Evolutionary conservation across 1,284 basidiomycete genomes (phyloP), one percentile per base, ranked within the genome.

Genomic region (Nidula niveotomentosa): DNA sequence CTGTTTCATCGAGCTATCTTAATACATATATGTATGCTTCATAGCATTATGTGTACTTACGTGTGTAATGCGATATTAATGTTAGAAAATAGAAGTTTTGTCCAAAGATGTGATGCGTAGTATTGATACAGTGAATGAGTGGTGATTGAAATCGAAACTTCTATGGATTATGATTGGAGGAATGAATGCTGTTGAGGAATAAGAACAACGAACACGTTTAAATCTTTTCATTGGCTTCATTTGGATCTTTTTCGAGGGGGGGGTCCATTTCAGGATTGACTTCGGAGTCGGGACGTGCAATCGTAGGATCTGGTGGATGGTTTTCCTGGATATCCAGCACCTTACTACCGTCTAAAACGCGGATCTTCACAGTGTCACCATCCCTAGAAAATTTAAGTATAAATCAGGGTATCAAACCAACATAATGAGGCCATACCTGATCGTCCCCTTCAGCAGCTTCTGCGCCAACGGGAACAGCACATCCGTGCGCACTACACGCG

Each of bases 401-500:
- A n/a, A n/a, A n/a, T n/a, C n/a, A n/a, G n/a, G n/a, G n/a, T n/a
- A n/a, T n/a, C n/a, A n/a, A n/a, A n/a, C n/a, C n/a, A n/a, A n/a
- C n/a, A n/a, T n/a, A n/a, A n/a, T n/a, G n/a, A n/a, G n/a, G n/a
- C n/a, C n/a, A 49, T 58, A 89, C 88, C 88, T 76, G 62, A 94
- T 85, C 2, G 84, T 87, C 0, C 92, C 93, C 49, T 78, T 78
- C 60, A 95, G 71, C 64, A 94, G 62, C 66, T 87, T 90, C 65
- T 84, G 81, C 0, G 93, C 91, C 17, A 94, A 74, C 23, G 88
- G 90, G 75, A 91, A 91, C 37, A 93, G 69, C 8, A 94, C 86
- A 62, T 89, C 82, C 54, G 85, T 87, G 56, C 89, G 77, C 8
- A 94, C 87, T n/a, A 93, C 84, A 23, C 91, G 76, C 33, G 88